Percentiles rank a stretch among this genome's conserved stretches.
Conservation (phyloP, 1,284 basidiomycete genomes). For the Cystobasidiaceae sp. region DNA sequence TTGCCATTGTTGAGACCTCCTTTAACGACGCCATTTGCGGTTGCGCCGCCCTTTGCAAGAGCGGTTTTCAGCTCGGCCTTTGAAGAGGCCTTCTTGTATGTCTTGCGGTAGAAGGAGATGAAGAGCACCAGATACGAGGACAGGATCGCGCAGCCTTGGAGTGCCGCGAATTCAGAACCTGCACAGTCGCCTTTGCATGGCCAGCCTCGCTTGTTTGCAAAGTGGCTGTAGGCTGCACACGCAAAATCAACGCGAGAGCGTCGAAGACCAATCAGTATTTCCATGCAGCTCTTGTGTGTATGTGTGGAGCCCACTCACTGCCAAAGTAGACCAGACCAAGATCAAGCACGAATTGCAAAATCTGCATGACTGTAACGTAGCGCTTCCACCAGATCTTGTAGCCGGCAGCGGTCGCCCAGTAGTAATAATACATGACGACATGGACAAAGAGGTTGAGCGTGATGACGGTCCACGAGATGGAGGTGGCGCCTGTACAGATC, state of each 20-base stretch:
- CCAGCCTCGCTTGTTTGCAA: conserved; percentile 55
- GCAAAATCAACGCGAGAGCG: too few relatives aligned
- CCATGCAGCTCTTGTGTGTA: too few relatives aligned
- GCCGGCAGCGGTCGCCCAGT: conserved; percentile 91
- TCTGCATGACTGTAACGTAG: conserved; percentile 91
- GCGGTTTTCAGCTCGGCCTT: conserved; percentile 7
- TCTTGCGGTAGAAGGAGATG: conserved; percentile 55
- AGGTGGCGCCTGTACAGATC: conserved; percentile 58
- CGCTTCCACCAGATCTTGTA: conserved; percentile 99
- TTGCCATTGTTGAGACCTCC: background rate
- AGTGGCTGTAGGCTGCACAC: conserved; percentile 75
- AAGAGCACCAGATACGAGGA: conserved; percentile 85
- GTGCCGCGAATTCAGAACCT: conserved; percentile 78
- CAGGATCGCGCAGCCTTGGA: conserved; percentile 82
- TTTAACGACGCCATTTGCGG: conserved; percentile 11
- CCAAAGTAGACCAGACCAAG: conserved; percentile 85
- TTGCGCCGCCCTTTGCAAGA: background rate
- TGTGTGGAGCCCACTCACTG: conserved; percentile 73
- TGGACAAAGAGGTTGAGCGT: conserved; percentile 87
- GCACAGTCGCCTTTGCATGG: conserved; percentile 76
- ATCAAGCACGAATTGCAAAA: conserved; percentile 89
- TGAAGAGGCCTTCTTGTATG: conserved; percentile 43
- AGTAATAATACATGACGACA: conserved; percentile 99
- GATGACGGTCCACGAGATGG: conserved; percentile 95
- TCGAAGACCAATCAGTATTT: too few relatives aligned